Evolutionary conservation across 2,329 filamentous ascomycete genomes (phyloP).

Genomic region (Penicillium thymicola): DNA sequence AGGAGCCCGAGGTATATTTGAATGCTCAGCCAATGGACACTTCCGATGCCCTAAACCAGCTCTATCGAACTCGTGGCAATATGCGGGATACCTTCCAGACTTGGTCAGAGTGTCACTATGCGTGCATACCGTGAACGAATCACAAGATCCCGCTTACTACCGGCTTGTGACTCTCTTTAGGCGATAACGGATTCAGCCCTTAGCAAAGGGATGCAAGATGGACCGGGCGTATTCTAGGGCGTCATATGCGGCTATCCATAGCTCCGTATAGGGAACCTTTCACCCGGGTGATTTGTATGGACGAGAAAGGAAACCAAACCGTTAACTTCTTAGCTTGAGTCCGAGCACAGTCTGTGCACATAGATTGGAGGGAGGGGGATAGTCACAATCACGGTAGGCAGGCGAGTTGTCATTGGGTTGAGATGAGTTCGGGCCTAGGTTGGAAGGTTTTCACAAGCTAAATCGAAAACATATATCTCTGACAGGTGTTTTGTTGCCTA

Average conservation of each 20-base stretch:
- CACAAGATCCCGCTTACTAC: not conserved
- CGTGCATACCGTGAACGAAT: not conserved
- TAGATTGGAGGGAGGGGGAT: not conserved
- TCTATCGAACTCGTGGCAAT: not conserved
- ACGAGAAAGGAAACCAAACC: not conserved
- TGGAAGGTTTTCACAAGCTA: not conserved
- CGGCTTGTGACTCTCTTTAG: no score
- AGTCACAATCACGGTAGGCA: not conserved
- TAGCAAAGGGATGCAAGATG: not conserved
- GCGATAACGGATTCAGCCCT: not conserved
- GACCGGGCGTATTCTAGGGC: not conserved
- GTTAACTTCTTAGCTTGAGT: not conserved
- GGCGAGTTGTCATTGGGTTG: not conserved
- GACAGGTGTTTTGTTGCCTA: no score
- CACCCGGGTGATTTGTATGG: not conserved
- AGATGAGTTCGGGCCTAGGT: not conserved
- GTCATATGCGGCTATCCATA: not conserved
- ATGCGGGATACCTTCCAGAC: not conserved
- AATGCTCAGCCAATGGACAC: no score
- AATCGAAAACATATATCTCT: not conserved
- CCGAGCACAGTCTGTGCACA: not conserved
- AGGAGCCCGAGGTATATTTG: not conserved
- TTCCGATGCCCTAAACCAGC: not conserved
- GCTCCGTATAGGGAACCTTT: not conserved
- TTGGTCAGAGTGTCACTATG: not conserved